These are phyloP conservation scores for Crucihimalaya himalaica DNA, from an alignment of 345 rosid species.

Conservation along the genomic window DNA sequence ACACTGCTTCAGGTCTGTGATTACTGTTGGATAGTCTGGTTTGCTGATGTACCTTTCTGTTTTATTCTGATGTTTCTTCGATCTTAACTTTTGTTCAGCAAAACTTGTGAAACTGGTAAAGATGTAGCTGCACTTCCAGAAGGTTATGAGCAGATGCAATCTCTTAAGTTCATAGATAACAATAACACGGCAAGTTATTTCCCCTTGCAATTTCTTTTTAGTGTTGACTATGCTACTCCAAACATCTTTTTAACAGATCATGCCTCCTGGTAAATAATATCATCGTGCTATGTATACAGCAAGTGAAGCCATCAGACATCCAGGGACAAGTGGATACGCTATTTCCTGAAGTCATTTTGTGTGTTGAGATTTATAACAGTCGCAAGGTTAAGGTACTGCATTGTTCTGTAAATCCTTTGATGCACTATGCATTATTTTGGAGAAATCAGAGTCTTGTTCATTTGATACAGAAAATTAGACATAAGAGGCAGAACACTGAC, in stretches of 20 bases:
- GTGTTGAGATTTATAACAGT: slow-evolving; percentile 68
- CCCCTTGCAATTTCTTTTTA: not conserved
- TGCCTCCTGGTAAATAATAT: slow-evolving; percentile 12
- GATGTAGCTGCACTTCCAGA: slow-evolving; percentile 39
- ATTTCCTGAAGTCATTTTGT: slow-evolving; percentile 68
- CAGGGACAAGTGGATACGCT: slow-evolving; percentile 43
- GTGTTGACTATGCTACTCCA: not conserved
- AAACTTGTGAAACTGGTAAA: slow-evolving; percentile 43
- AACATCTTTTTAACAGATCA: not conserved
- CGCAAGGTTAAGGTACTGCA: slow-evolving; percentile 53
- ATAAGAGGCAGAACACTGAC: not conserved
- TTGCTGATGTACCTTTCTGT: slow-evolving; percentile 21
- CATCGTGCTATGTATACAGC: slow-evolving; percentile 29
- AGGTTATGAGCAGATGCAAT: slow-evolving; percentile 50
- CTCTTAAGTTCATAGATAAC: slow-evolving; percentile 53
- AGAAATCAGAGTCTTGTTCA: not conserved
- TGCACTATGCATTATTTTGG: not conserved
- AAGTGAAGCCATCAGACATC: slow-evolving; percentile 47
- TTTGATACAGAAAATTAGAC: not conserved
- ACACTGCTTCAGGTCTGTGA: slow-evolving; percentile 70
- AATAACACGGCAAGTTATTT: slow-evolving; percentile 43
- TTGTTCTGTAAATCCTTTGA: not conserved
- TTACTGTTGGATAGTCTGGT: slow-evolving; percentile 2
- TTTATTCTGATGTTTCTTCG: slow-evolving; percentile 26
- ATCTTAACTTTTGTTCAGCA: slow-evolving; percentile 32